A percentile compares a stretch with the other conserved stretches of the same genome.
Evolutionary conservation across 1,284 basidiomycete species (phyloP).

Genomic region (Cutaneotrichosporon cavernicola): DNA sequence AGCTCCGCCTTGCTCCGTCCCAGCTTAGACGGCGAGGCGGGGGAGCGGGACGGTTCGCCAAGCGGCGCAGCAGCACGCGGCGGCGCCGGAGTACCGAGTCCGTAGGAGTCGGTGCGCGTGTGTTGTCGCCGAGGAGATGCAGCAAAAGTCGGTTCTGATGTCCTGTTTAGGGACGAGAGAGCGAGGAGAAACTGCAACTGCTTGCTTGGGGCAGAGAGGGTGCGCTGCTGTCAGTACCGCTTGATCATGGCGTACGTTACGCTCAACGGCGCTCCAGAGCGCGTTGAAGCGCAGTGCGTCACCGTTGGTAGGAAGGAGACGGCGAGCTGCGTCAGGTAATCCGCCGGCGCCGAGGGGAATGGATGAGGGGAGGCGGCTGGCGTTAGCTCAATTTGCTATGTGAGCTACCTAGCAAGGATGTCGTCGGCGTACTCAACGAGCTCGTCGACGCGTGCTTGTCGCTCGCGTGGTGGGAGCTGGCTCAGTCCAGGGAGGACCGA

Average conservation of each 20-base stretch:
- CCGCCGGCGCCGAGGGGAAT: conserved; percentile 18
- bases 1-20: conserved; percentile 51
- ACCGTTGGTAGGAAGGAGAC: conserved; percentile 8
- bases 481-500: conserved; percentile 38
- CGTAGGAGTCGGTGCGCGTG: not conserved
- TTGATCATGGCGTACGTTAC: conserved; percentile 14
- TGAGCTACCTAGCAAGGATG: conserved; percentile 42
- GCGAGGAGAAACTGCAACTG: conserved; percentile 49
- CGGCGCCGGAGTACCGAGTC: not conserved
- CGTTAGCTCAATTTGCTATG: conserved; percentile 6
- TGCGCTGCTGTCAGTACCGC: conserved; percentile 29
- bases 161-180: conserved; percentile 32
- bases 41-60: not conserved
- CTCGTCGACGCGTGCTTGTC: conserved; percentile 42
- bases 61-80: not conserved
- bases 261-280: conserved; percentile 14
- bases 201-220: conserved; percentile 38
- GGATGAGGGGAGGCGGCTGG: conserved; percentile 21
- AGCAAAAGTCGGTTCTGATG: conserved; percentile 9
- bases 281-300: conserved; percentile 18
- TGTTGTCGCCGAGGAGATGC: not conserved
- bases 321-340: conserved; percentile 17
- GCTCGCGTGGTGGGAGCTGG: conserved; percentile 23
- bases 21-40: conserved; percentile 20
- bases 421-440: conserved; percentile 44